Evolutionary conservation across 2,329 filamentous ascomycete genomes (phyloP).

Genomic region (Coleophoma crateriformis): DNA sequence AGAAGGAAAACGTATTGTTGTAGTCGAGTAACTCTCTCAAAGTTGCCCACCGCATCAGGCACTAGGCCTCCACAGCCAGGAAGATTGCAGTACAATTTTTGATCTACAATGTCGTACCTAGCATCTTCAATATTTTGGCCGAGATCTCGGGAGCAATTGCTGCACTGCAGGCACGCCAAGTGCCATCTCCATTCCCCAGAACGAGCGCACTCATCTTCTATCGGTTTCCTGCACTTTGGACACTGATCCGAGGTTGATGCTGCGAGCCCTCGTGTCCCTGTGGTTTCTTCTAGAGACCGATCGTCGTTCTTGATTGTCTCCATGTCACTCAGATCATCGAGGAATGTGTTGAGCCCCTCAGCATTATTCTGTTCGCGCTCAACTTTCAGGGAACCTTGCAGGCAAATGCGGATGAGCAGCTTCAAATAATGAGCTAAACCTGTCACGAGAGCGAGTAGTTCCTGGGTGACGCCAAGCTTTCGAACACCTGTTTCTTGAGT

Average conservation of each 20-base stretch:
- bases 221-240: conserved; percentile 72
- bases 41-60: conserved; percentile 49
- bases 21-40: conserved; percentile 75
- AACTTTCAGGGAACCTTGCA: conserved; percentile 86
- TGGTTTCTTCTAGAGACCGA: conserved; percentile 58
- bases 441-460: conserved; percentile 94
- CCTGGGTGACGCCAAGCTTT: conserved; percentile 93
- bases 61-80: conserved; percentile 52
- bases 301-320: conserved; percentile 72
- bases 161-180: conserved; percentile 66
- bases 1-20: conserved; percentile 94
- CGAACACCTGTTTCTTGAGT: conserved; percentile 86
- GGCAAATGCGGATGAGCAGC: conserved; percentile 90
- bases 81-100: conserved; percentile 61
- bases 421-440: conserved; percentile 96
- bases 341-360: conserved; percentile 74
- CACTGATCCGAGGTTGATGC: conserved; percentile 83
- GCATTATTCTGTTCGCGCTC: conserved; percentile 75
- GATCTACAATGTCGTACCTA: conserved; percentile 61
- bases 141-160: conserved; percentile 68
- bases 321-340: conserved; percentile 79
- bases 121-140: conserved; percentile 64
- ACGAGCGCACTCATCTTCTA: conserved; percentile 89
- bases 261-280: conserved; percentile 60
- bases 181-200: conserved; percentile 78